phyloP scores from a whole-genome alignment of 1,284 basidiomycete genomes.

The Tremellales sp. region DNA sequence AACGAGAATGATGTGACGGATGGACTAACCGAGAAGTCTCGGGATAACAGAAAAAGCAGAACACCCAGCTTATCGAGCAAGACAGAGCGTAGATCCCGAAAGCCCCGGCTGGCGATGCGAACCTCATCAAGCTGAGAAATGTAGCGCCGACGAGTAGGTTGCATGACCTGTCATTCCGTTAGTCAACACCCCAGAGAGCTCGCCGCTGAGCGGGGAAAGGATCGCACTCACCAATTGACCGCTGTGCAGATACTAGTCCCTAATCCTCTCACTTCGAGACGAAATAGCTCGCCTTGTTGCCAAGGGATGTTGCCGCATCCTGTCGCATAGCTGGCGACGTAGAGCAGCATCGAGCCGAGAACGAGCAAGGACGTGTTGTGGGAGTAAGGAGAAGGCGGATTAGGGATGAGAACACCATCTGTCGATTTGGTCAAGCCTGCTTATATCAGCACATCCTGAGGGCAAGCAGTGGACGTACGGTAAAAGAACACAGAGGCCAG shows the following conservation, averaged over 20 bases:
- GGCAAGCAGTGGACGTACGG: constrained; percentile 53
- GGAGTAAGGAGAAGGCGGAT: constrained; percentile 58
- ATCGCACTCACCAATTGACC: constrained; percentile 64
- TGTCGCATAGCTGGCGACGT: constrained; percentile 75
- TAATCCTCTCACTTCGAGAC: constrained; percentile 72
- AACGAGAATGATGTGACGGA: constrained; percentile 8
- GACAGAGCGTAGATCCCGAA: constrained; percentile 76
- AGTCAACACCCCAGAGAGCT: not conserved
- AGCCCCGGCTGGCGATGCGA: constrained; percentile 70
- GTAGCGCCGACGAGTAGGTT: constrained; percentile 74
- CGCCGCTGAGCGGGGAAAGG: not conserved
- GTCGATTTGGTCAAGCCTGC: constrained; percentile 65
- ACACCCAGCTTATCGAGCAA: constrained; percentile 65
- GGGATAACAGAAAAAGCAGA: constrained; percentile 67
- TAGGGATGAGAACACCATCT: constrained; percentile 59
- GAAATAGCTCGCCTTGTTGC: constrained; percentile 81
- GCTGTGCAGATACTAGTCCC: constrained; percentile 75
- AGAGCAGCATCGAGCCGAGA: constrained; percentile 73
- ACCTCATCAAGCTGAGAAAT: constrained; percentile 69
- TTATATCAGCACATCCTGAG: not conserved
- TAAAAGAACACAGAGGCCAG: constrained; percentile 71
- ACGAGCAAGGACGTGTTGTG: constrained; percentile 64
- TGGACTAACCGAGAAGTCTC: constrained; percentile 57
- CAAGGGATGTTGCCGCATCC: constrained; percentile 76
- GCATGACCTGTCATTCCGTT: constrained; percentile 27